These are phyloP conservation scores for Neocucurbitaria cava DNA, from an alignment of 2,329 filamentous ascomycete species.

Conservation along the genomic window DNA sequence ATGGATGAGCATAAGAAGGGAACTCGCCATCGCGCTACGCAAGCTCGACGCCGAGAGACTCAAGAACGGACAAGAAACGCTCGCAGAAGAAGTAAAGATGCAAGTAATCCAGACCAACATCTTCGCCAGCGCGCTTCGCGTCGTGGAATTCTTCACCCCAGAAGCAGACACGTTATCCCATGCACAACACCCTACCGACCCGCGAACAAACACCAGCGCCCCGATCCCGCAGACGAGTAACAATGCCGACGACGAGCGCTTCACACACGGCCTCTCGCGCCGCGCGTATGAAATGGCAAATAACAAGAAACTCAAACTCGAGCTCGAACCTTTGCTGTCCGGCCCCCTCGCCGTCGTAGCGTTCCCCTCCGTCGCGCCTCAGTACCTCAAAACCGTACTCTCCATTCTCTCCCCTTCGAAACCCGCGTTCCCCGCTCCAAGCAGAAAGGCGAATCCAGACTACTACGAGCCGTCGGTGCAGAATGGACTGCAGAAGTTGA, in stretches of 20 bases:
- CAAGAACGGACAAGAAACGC: slow-evolving; percentile 57
- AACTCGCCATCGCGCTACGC: slow-evolving; percentile 66
- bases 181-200: background rate
- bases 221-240: slow-evolving; percentile 39
- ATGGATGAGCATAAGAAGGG: slow-evolving; percentile 75
- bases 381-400: slow-evolving; percentile 81
- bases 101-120: slow-evolving; percentile 90
- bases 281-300: slow-evolving; percentile 60
- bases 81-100: slow-evolving; percentile 72
- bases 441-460: slow-evolving; percentile 75
- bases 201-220: slow-evolving; percentile 34
- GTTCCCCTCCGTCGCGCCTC: slow-evolving; percentile 82
- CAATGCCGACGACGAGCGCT: slow-evolving; percentile 57
- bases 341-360: slow-evolving; percentile 82
- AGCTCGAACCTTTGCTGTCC: slow-evolving; percentile 76
- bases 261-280: slow-evolving; percentile 67
- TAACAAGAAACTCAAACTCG: slow-evolving; percentile 61
- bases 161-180: slow-evolving; percentile 21
- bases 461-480: slow-evolving; percentile 84
- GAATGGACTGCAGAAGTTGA: slow-evolving; percentile 81
- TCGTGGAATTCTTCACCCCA: slow-evolving; percentile 79
- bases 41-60: slow-evolving; percentile 75
- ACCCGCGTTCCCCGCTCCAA: slow-evolving; percentile 78
- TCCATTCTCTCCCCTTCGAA: slow-evolving; percentile 74
- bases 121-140: slow-evolving; percentile 81